phyloP scores from a whole-genome alignment of 1,284 basidiomycete genomes.

The Moesziomyces parantarcticus region DNA sequence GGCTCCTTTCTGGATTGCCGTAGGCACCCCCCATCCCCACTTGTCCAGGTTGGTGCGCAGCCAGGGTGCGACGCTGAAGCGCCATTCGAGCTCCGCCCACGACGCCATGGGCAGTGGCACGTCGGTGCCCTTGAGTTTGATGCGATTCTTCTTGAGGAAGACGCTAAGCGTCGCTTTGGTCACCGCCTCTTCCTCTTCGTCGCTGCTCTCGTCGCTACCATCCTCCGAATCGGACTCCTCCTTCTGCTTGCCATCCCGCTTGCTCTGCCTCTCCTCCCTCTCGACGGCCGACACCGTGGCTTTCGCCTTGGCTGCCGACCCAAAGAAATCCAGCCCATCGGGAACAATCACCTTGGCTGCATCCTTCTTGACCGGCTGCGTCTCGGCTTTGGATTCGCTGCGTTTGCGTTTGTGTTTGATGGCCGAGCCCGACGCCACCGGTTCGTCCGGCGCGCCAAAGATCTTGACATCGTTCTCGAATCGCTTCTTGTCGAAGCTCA shows the following conservation, averaged over 20 bases:
- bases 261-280: constrained; percentile 17
- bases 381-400: background rate
- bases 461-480: constrained; percentile 79
- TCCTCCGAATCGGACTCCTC: constrained; percentile 17
- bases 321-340: constrained; percentile 57
- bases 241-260: constrained; percentile 22
- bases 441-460: constrained; percentile 70
- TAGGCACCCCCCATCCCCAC: constrained; percentile 63
- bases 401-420: constrained; percentile 15
- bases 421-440: constrained; percentile 4
- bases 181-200: constrained; percentile 18
- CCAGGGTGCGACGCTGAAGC: constrained; percentile 52
- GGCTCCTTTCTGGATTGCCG: constrained; percentile 67
- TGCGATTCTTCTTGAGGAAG: constrained; percentile 59
- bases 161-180: constrained; percentile 55
- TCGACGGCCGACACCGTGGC: constrained; percentile 57
- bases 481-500: constrained; percentile 78
- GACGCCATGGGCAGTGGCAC: constrained; percentile 67
- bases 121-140: constrained; percentile 68
- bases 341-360: constrained; percentile 48
- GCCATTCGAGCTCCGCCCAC: constrained; percentile 59
- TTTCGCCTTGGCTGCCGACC: constrained; percentile 69
- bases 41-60: constrained; percentile 48
- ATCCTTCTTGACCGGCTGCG: background rate
- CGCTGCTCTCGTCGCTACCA: constrained; percentile 8